Evolutionary conservation across 1,139 yeast species (phyloP).

Genomic region (Lodderomyces parapsilosis): DNA sequence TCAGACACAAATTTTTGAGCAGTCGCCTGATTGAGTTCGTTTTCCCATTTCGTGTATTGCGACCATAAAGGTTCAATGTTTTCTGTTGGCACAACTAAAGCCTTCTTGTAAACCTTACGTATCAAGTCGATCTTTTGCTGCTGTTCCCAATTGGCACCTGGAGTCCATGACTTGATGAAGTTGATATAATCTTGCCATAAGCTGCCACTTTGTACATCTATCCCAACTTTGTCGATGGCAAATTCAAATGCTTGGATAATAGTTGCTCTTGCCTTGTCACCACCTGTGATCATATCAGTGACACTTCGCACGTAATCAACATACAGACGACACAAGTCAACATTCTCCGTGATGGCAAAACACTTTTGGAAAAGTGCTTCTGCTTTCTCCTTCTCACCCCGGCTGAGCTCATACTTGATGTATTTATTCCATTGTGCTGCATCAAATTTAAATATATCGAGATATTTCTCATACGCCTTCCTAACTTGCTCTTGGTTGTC

Average conservation of each 20-base stretch:
- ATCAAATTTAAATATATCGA: conserved; percentile 62
- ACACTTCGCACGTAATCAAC: conserved; percentile 77
- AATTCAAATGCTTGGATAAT: conserved; percentile 84
- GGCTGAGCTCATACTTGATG: conserved; percentile 63
- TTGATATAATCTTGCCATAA: conserved; percentile 83
- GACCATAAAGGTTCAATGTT: conserved; percentile 81
- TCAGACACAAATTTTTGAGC: conserved; percentile 88
- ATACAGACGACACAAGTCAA: conserved; percentile 71
- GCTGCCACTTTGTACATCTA: conserved; percentile 69
- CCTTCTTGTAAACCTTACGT: conserved; percentile 70
- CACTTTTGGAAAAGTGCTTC: conserved; percentile 65
- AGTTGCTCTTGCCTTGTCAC: conserved; percentile 75
- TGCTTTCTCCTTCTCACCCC: conserved; percentile 68
- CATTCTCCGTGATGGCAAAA: conserved; percentile 56
- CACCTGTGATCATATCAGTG: conserved; percentile 79
- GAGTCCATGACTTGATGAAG: conserved; percentile 78
- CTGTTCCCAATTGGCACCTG: conserved; percentile 81
- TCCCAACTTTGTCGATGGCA: conserved; percentile 75
- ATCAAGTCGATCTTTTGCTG: conserved; percentile 79
- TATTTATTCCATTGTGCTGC: conserved; percentile 70
- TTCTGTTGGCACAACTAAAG: conserved; percentile 69
- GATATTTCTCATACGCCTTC: conserved; percentile 57
- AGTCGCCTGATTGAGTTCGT: conserved; percentile 66
- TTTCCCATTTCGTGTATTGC: conserved; percentile 81
- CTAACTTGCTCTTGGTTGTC: conserved; percentile 67